These are phyloP conservation scores for Ophiostoma sp. DNA, from an alignment of 2,329 filamentous ascomycete species.

Conservation along the genomic window DNA sequence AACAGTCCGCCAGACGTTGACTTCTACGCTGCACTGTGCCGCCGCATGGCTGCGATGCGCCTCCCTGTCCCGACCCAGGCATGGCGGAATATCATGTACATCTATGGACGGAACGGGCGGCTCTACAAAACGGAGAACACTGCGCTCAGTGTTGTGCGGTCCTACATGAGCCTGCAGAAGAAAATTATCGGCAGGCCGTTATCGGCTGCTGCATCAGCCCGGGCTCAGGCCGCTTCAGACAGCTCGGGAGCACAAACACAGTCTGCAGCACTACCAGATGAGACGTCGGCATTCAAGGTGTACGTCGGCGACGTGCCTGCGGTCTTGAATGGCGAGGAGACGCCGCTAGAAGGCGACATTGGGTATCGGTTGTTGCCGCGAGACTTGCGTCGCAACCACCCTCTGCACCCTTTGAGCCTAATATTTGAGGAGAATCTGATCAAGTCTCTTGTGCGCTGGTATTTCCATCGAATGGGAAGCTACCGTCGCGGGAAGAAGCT, in stretches of 20 bases:
- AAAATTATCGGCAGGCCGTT: neutral
- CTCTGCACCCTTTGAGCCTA: conserved; percentile 43
- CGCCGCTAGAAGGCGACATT: conserved; percentile 35
- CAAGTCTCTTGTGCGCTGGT: conserved; percentile 33
- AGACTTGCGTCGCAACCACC: conserved; percentile 41
- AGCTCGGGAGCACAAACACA: conserved; percentile 18
- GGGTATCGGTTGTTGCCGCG: conserved; percentile 37
- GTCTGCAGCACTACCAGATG: conserved; percentile 20
- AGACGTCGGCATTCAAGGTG: conserved; percentile 40
- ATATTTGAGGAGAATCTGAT: conserved; percentile 38
- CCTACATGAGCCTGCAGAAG: conserved; percentile 31
- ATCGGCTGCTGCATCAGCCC: neutral
- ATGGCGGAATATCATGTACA: conserved; percentile 43
- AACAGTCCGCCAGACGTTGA: conserved; percentile 27
- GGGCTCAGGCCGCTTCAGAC: neutral
- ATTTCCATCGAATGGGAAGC: conserved; percentile 39
- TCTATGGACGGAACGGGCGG: conserved; percentile 41
- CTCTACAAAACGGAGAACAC: conserved; percentile 44
- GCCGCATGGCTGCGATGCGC: conserved; percentile 37
- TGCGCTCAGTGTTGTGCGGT: conserved; percentile 40
- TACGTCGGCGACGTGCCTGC: conserved; percentile 42
- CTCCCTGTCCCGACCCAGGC: conserved; percentile 39
- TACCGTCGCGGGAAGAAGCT: conserved; percentile 20
- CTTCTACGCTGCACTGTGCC: conserved; percentile 36
- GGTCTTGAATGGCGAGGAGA: conserved; percentile 30